phyloP scores from a whole-genome alignment of 768 basidiomycete genomes.

The Auriscalpium microsporum region DNA sequence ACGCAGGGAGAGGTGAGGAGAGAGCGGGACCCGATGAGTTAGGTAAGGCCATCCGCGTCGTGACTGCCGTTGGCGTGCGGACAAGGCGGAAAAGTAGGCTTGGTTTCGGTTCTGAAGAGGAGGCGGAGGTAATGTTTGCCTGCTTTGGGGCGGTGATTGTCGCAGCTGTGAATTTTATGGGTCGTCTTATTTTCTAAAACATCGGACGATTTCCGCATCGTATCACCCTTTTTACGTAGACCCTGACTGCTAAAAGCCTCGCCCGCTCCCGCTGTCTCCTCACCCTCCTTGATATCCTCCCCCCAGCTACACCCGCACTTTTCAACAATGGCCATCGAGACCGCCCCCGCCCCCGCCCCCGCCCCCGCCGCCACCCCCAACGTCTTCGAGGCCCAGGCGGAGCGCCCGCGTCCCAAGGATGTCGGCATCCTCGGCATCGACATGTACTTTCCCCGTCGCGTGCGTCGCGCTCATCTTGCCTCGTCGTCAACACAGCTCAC shows the following conservation, averaged over 20 bases:
- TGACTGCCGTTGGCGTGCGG: no score
- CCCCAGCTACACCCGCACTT: not conserved
- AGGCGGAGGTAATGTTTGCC: not conserved
- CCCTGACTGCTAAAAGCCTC: not conserved
- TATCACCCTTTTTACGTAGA: not conserved
- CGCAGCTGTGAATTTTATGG: not conserved
- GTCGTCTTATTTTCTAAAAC: conserved; percentile 12
- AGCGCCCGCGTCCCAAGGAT: conserved; percentile 15
- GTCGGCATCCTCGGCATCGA: conserved; percentile 16
- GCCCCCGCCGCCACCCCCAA: conserved; percentile 3
- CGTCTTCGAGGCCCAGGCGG: conserved; percentile 12
- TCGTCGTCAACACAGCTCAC: not conserved
- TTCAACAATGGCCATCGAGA: conserved; percentile 15
- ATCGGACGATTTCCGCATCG: conserved; percentile 11
- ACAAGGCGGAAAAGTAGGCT: no score
- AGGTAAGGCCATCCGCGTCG: conserved; percentile 1
- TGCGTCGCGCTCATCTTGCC: not conserved
- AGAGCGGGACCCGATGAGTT: conserved; percentile 4
- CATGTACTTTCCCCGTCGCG: conserved; percentile 16
- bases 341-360: conserved; percentile 4
- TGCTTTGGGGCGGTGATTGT: no score
- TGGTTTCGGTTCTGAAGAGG: no score
- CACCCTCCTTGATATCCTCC: not conserved
- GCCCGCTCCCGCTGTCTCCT: not conserved
- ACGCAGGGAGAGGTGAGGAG: not conserved